Conservation (phyloP, 2,329 filamentous ascomycete species). For the Penicillium rolfsii region DNA sequence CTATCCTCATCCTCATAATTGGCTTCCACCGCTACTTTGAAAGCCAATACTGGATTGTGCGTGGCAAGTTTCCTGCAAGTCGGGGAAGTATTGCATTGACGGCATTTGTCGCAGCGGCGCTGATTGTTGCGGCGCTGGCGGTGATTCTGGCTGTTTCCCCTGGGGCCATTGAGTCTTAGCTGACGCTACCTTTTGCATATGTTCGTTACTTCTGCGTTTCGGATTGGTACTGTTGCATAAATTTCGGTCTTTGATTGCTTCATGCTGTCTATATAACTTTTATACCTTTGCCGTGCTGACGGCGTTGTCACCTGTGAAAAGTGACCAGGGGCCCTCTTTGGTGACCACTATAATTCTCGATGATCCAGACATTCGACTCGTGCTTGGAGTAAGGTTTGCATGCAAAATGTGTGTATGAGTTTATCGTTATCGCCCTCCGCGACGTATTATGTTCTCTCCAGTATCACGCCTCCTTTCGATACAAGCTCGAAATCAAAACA, state of each 20-base stretch:
- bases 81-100: constrained; percentile 65
- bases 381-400: neutral
- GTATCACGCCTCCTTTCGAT: neutral
- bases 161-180: constrained; percentile 36
- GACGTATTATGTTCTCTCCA: neutral
- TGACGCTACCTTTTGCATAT: neutral
- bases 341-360: neutral
- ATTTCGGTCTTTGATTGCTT: neutral
- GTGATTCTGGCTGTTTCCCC: constrained; percentile 62
- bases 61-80: constrained; percentile 67
- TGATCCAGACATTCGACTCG: no score
- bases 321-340: neutral
- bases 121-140: constrained; percentile 63
- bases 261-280: neutral
- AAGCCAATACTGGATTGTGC: constrained; percentile 67
- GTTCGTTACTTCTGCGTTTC: neutral
- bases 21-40: constrained; percentile 70
- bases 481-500: no score
- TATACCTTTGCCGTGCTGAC: neutral
- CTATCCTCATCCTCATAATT: constrained; percentile 62
- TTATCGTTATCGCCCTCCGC: neutral
- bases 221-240: neutral
- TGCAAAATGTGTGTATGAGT: neutral
- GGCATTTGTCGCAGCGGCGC: constrained; percentile 55
- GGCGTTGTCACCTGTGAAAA: neutral